These are phyloP conservation scores for Parachaetomium inaequale DNA, from an alignment of 495 filamentous ascomycete genomes.

Conservation along the genomic window DNA sequence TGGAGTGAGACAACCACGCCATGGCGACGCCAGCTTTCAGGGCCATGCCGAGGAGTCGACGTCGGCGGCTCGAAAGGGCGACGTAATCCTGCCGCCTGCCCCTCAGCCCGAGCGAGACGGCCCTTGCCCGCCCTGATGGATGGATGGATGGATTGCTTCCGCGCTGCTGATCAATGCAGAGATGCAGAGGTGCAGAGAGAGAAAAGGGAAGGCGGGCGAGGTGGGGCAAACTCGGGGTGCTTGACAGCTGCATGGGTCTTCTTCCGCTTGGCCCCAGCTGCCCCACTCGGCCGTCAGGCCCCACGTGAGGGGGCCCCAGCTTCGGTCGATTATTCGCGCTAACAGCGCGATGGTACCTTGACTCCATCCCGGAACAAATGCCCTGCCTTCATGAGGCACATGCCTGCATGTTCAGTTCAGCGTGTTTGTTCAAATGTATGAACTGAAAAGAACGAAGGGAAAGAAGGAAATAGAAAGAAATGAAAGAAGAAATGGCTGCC, in stretches of 20 bases:
- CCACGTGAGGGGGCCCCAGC: constrained; percentile 22
- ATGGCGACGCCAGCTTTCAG: not conserved
- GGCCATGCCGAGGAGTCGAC: not conserved
- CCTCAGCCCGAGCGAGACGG: not conserved
- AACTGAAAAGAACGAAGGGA: no score
- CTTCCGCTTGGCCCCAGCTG: constrained; percentile 13
- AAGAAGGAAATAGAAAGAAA: no score
- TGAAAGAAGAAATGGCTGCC: no score
- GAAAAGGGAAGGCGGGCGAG: not conserved
- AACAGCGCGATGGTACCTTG: constrained; percentile 24
- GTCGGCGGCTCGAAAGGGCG: constrained; percentile 19
- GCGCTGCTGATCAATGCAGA: constrained; percentile 24
- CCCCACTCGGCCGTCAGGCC: not conserved
- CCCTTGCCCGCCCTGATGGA: not conserved
- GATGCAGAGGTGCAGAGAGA: no score
- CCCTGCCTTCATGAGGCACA: not conserved
- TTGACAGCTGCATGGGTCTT: constrained; percentile 7
- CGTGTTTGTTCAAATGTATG: no score
- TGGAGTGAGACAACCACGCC: not conserved
- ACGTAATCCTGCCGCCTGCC: constrained; percentile 32
- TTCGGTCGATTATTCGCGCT: constrained; percentile 19
- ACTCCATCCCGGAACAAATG: not conserved
- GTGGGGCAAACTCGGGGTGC: constrained; percentile 6
- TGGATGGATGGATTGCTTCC: no score
- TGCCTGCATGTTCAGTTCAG: no score